Conservation (phyloP, 345 rosid species). For the Gynandropsis gynandra region DNA sequence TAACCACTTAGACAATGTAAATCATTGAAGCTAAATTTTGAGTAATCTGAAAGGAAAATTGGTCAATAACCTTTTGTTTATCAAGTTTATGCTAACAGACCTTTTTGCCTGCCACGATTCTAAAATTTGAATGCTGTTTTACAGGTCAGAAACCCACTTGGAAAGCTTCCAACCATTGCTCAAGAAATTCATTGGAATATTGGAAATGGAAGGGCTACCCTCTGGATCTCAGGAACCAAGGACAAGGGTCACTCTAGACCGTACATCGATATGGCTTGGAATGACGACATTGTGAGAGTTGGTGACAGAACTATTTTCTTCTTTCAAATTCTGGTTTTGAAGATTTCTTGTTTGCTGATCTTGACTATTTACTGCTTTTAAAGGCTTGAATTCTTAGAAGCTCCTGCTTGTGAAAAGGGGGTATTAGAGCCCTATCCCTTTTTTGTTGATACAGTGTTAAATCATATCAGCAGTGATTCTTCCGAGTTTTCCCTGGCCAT, state of each 20-base stretch:
- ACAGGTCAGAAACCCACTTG: constrained; percentile 79
- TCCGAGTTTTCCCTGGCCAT: constrained; percentile 86
- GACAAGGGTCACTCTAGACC: constrained; percentile 68
- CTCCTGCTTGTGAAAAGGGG: constrained; percentile 94
- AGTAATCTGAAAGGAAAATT: not conserved
- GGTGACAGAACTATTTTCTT: constrained; percentile 23
- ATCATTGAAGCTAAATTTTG: not conserved
- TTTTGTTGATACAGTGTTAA: constrained; percentile 86
- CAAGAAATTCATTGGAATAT: constrained; percentile 57
- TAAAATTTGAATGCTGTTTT: constrained; percentile 23
- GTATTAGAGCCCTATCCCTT: constrained; percentile 86
- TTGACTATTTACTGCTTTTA: constrained; percentile 23
- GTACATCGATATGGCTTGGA: constrained; percentile 79
- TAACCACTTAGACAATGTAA: not conserved
- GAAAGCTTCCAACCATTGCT: constrained; percentile 92
- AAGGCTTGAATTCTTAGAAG: constrained; percentile 94
- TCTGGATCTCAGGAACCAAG: constrained; percentile 49
- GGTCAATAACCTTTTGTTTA: not conserved
- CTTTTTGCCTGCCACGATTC: constrained; percentile 14
- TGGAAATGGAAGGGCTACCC: constrained; percentile 77
- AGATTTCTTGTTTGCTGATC: constrained; percentile 15
- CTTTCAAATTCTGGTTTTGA: not conserved
- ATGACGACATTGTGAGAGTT: constrained; percentile 78
- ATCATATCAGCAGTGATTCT: constrained; percentile 83
- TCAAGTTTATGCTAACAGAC: not conserved